Base-by-base conservation (phyloP, 2,329 filamentous ascomycete genomes). In the Trichophyton schoenleinii region DNA sequence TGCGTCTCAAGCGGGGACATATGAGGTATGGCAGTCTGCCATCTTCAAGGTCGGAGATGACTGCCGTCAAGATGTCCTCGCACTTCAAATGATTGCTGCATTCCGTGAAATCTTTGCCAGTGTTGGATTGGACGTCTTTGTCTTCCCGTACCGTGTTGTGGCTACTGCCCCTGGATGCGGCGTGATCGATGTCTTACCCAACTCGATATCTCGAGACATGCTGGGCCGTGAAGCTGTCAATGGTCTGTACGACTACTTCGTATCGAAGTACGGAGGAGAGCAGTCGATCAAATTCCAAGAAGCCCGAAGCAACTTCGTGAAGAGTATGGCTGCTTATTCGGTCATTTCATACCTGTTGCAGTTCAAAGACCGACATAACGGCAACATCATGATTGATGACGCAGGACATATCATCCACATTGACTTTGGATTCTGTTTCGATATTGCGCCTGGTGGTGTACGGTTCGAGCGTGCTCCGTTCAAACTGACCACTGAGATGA, bases 21-120 rank as follows among this genome's bases (percentile, higher is more conserved):
- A 95, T 67, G 95, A 99, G 73, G 87, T 92, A n/a, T 97, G 94
- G 95, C 94, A 99, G 74, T 95, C 91, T 1, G 94, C 92, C 61
- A 99, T 99, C 70, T 99, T 99, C 85, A 99, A 99, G 74, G 95
- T 99, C 57, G 94, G 94, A 64, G 94, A 99, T 72, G 94, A 99
- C 74, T 97, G 94, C 72, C 87, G 94, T 58, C 94, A 99, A 75
- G 95, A 99, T 69, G 88, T 99, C 59, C 80, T 99, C 63, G 94
- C 94, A 1, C 79, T 99, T 64, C 94, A 99, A 74, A 95, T 99
- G 87, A 96, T 99, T 72, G 87, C 94, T 0, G 91, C 91, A 0
- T 99, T 99, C 80, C 87, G 94, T 25, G 91, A 91, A 65, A 99
- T 99, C 69, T 99, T 97, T 80, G 88, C 95, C 72, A 87, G 84